Evolutionary conservation across 768 basidiomycete genomes (phyloP).

Genomic region (Mycena galopus): DNA sequence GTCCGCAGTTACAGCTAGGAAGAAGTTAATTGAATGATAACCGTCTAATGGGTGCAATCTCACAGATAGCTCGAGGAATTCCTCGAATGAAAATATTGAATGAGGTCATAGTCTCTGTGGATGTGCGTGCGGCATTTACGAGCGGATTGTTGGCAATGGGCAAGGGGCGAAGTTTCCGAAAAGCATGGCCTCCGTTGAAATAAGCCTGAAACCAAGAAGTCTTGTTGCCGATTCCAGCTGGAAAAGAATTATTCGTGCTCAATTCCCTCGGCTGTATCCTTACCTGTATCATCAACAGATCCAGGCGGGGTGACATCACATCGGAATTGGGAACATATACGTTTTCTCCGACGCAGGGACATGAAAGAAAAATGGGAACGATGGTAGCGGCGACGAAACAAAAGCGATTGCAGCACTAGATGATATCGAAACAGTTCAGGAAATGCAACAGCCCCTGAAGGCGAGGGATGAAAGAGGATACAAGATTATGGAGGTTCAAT

Average conservation of each 20-base stretch:
- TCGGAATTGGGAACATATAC: background rate
- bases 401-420: background rate
- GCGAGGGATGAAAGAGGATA: background rate
- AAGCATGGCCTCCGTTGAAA: background rate
- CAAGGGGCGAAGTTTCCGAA: background rate
- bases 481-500: background rate
- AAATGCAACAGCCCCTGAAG: background rate
- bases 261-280: background rate
- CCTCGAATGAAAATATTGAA: background rate
- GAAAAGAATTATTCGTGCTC: background rate
- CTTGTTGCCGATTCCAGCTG: background rate
- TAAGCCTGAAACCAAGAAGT: background rate
- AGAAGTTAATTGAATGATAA: background rate
- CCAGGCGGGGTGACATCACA: background rate
- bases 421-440: constrained; percentile 5
- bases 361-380: background rate
- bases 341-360: constrained; percentile 5
- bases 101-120: background rate
- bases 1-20: background rate
- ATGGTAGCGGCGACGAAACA: background rate
- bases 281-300: background rate
- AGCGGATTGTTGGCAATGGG: background rate
- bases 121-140: background rate
- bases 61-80: background rate
- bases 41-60: background rate